Evolutionary conservation across 306 rosid genomes (phyloP).

Genomic region (Macrotyloma uniflorum): DNA sequence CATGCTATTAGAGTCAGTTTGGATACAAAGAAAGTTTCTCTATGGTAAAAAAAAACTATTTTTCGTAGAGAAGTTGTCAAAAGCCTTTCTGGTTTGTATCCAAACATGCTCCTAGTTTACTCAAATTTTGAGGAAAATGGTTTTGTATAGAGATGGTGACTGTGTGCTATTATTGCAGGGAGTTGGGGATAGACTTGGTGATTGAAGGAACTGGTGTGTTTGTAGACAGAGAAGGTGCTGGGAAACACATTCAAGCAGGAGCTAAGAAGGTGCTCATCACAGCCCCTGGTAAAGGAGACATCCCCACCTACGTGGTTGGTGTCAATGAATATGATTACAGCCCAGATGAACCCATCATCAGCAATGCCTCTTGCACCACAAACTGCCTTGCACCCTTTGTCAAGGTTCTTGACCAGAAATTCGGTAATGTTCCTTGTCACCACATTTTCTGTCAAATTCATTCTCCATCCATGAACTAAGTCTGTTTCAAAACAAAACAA

Average conservation of each 20-base stretch:
- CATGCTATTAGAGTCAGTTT: background rate
- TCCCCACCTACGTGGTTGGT: slow-evolving; percentile 95
- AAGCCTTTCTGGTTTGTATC: too few species aligned
- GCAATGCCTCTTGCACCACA: slow-evolving; percentile 99
- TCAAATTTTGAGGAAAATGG: background rate
- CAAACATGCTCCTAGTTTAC: background rate
- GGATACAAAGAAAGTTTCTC: background rate
- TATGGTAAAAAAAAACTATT: too few species aligned
- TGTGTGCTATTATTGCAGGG: slow-evolving; percentile 54
- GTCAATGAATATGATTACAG: slow-evolving; percentile 82
- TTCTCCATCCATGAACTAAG: background rate
- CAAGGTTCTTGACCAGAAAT: slow-evolving; percentile 95
- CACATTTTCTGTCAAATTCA: background rate
- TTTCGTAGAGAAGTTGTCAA: too few species aligned
- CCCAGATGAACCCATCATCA: slow-evolving; percentile 76
- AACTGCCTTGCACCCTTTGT: slow-evolving; percentile 99
- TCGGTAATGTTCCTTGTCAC: slow-evolving; percentile 50
- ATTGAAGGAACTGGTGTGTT: slow-evolving; percentile 99
- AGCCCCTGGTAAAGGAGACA: slow-evolving; percentile 98
- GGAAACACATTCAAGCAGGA: slow-evolving; percentile 90
- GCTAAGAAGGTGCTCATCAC: slow-evolving; percentile 97
- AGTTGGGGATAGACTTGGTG: slow-evolving; percentile 82
- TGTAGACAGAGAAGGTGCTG: slow-evolving; percentile 97
- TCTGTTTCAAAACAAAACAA: background rate
- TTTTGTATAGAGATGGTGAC: background rate